These are phyloP conservation scores for Dendrostoma leiphaemia DNA, from an alignment of 2,329 filamentous ascomycete genomes.

Conservation along the genomic window DNA sequence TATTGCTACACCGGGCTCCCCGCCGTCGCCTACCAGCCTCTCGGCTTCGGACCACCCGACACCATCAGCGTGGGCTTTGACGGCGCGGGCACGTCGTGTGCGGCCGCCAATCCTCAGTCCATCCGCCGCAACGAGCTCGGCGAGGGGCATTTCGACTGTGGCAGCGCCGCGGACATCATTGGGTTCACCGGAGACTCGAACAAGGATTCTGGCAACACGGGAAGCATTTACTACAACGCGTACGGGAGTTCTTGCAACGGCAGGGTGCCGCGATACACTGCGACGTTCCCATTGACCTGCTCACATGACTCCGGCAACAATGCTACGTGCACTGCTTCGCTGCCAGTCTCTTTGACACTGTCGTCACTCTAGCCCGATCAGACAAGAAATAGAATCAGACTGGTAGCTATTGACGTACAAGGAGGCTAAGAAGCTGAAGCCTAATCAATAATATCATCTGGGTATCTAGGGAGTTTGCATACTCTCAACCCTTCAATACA, in stretches of 20 bases:
- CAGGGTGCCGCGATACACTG: not conserved
- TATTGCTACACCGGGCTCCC: not conserved
- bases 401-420: too few relatives aligned
- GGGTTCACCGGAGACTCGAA: slow-evolving; percentile 11
- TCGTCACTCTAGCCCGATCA: too few relatives aligned
- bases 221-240: slow-evolving; percentile 7
- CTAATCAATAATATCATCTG: too few relatives aligned
- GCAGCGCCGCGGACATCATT: slow-evolving; percentile 1
- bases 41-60: slow-evolving; percentile 1
- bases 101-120: slow-evolving; percentile 2
- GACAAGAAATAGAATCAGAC: too few relatives aligned
- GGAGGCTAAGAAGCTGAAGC: too few relatives aligned
- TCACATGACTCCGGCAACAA: slow-evolving; percentile 3
- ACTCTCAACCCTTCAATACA: too few relatives aligned
- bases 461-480: too few relatives aligned
- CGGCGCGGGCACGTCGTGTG: not conserved
- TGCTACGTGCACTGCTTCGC: slow-evolving; percentile 5
- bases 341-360: slow-evolving; percentile 1
- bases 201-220: slow-evolving; percentile 4
- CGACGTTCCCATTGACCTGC: slow-evolving; percentile 7
- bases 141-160: slow-evolving; percentile 10
- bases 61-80: slow-evolving; percentile 2
- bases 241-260: not conserved
- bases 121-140: slow-evolving; percentile 2
- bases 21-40: slow-evolving; percentile 6